These are phyloP conservation scores for Rubroshorea leprosula DNA, from an alignment of 345 rosid genomes.

Conservation along the genomic window DNA sequence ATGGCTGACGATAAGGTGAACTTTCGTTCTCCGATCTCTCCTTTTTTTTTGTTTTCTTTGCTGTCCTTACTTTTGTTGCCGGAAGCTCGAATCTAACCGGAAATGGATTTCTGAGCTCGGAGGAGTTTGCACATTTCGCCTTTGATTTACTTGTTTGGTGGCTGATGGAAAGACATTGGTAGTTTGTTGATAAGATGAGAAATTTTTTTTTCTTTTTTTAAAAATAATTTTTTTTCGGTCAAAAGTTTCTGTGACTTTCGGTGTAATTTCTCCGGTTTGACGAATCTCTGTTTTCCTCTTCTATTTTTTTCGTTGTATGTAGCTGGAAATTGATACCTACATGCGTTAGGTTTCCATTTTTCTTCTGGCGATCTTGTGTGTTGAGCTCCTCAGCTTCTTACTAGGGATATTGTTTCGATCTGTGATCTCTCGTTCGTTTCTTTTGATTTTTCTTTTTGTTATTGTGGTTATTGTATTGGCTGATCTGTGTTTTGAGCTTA, in stretches of 20 bases:
- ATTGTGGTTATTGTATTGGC: background rate
- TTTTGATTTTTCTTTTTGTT: background rate
- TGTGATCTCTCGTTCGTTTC: slow-evolving; percentile 7
- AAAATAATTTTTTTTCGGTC: background rate
- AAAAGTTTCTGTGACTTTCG: background rate
- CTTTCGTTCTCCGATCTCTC: background rate
- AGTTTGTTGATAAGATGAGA: no score
- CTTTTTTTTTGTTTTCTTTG: background rate
- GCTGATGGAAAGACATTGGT: no score
- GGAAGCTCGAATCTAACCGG: background rate
- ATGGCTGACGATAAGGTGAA: slow-evolving; percentile 80
- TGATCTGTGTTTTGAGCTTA: slow-evolving; percentile 13
- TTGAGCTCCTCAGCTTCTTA: background rate
- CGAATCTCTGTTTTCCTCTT: background rate
- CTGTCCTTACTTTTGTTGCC: background rate
- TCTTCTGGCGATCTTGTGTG: slow-evolving; percentile 4
- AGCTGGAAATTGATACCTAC: background rate
- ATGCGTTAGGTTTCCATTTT: background rate
- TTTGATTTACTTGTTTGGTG: background rate
- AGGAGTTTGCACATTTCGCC: background rate
- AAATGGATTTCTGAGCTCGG: background rate
- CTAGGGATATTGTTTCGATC: slow-evolving; percentile 11
- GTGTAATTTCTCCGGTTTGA: background rate
- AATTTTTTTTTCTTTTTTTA: no score
- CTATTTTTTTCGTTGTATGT: background rate